phyloP scores from a whole-genome alignment of 2,329 filamentous ascomycete species.

The Trichoderma koningii region DNA sequence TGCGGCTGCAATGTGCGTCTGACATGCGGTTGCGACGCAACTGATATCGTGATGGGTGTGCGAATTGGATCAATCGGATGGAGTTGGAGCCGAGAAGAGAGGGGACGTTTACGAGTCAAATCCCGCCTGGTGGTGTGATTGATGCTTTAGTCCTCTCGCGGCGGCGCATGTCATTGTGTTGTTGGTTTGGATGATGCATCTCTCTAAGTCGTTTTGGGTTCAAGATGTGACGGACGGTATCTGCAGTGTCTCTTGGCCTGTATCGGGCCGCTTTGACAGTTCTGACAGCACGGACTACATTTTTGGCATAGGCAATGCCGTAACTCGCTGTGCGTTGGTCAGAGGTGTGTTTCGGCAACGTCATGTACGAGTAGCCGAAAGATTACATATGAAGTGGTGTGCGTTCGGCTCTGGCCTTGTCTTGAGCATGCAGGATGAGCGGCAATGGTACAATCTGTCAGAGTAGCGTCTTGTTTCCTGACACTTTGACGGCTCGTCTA shows the following conservation, averaged over 20 bases:
- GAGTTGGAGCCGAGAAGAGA: neutral
- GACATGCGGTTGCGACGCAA: neutral
- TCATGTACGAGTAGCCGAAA: too few species aligned
- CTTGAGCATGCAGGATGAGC: too few species aligned
- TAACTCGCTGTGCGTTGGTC: too few species aligned
- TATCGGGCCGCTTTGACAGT: too few species aligned
- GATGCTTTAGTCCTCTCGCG: neutral
- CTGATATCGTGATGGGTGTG: neutral
- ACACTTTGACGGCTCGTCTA: neutral
- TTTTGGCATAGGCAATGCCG: neutral
- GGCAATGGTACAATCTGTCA: too few species aligned
- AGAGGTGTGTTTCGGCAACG: too few species aligned
- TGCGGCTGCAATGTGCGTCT: constrained; percentile 8
- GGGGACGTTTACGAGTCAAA: neutral
- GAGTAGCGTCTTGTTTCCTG: too few species aligned
- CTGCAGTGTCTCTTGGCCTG: neutral
- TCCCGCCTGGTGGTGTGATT: neutral
- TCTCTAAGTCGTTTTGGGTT: neutral
- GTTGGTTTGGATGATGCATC: neutral
- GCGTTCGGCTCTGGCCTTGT: too few species aligned
- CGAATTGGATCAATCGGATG: neutral
- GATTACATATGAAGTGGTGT: too few species aligned
- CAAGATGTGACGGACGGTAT: neutral
- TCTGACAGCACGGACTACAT: neutral
- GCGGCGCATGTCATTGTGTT: neutral